Evolutionary conservation across 306 rosid species (phyloP), one percentile per base, ranked within the genome.

Genomic region (Inga leiocalycina): DNA sequence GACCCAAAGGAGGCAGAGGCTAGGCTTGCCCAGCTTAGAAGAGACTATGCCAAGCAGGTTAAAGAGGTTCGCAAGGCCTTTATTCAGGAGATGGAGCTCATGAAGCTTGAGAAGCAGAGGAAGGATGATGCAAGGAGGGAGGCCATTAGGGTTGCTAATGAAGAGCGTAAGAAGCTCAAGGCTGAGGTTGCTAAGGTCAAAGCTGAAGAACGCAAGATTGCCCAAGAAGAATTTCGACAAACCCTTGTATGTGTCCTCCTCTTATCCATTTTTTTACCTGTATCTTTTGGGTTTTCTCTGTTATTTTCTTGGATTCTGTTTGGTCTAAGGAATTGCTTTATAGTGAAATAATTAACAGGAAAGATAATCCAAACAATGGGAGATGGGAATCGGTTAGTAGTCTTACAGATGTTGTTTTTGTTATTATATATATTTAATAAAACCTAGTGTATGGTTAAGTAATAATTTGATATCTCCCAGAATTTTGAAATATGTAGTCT

Each of bases 1-100:
- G 85, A 90, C 75, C 97, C 97, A 3, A 83, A 85, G 87, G 97
- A 93, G 65, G 97, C 97, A 32, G 85, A 90, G 88, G 88, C 88
- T 30, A 88, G 74, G 86, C 97, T 94, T 8, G 90, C 90, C 5
- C 78, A 24, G 64, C 91, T 94, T 30, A 88, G 97, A 4, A 84
- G 93, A 77, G 90, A 94, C 34, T 93, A 93, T n/a, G 94, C 97
- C 41, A 94, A 90, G 87, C 93, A 93, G 73, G 89, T 94, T 75
- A 91, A 86, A 83, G 91, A 89, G 86, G 77, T 91, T 56, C 90
- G 97, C 59, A 94, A 93, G 91, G 87, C 84, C 20, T 94, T 87
- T 81, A 90, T 93, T 27, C 77, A 37, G 1, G 97, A 93, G 80
- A 93, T 91, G 57, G 97, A 94, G 66, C 82, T 90, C 46, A 84